phyloP scores from a whole-genome alignment of 768 basidiomycete genomes.

The Termitomyces sp. region DNA sequence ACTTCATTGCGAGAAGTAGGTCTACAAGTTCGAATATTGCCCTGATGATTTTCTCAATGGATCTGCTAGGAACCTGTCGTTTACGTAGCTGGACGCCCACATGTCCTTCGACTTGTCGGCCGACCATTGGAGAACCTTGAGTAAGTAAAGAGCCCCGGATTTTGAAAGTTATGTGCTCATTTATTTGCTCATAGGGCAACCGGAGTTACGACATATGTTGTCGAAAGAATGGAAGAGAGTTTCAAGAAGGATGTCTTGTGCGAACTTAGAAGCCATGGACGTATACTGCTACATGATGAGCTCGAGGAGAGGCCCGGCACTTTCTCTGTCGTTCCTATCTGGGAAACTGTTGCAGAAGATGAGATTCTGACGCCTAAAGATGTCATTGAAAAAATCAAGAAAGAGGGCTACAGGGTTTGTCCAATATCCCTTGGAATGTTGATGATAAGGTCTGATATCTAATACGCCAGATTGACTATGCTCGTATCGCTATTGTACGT shows the following conservation, averaged over 20 bases:
- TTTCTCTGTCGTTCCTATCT: constrained; percentile 89
- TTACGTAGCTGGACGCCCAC: constrained; percentile 80
- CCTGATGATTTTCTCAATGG: not conserved
- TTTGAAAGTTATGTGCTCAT: not conserved
- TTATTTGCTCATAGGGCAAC: constrained; percentile 58
- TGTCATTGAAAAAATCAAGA: constrained; percentile 66
- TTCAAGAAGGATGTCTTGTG: constrained; percentile 85
- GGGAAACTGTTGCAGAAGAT: constrained; percentile 78
- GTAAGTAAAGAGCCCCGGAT: constrained; percentile 40
- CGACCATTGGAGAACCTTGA: constrained; percentile 93
- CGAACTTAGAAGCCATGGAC: constrained; percentile 73
- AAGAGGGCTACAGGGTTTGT: constrained; percentile 70
- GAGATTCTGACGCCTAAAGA: constrained; percentile 89
- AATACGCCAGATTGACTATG: constrained; percentile 66
- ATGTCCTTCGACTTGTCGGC: constrained; percentile 84
- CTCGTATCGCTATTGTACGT: constrained; percentile 84
- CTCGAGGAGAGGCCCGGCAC: constrained; percentile 88
- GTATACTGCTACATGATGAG: constrained; percentile 91
- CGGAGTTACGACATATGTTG: constrained; percentile 84
- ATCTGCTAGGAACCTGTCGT: constrained; percentile 78
- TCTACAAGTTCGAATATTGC: not conserved
- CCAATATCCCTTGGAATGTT: not conserved
- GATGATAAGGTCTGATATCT: not conserved
- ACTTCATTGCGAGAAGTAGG: constrained; percentile 88
- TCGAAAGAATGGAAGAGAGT: constrained; percentile 85